Conservation (phyloP, 2,329 filamentous ascomycete genomes). For the Orbilia oligospora region DNA sequence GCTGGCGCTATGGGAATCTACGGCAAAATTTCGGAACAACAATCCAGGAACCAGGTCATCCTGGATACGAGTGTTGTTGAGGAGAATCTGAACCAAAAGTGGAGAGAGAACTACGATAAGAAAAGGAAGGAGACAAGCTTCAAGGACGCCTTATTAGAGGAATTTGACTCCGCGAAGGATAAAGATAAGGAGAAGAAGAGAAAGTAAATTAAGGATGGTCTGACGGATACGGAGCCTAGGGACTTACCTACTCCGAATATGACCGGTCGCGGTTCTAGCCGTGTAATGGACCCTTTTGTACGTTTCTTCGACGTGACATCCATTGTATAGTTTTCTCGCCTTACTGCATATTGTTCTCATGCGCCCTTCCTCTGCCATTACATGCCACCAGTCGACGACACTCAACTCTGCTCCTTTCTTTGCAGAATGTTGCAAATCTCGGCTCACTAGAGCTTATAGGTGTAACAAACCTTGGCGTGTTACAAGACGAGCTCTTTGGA, state of each 20-base stretch:
- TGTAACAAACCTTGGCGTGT: constrained; percentile 16
- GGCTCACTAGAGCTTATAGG: constrained; percentile 20
- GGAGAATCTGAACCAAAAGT: constrained; percentile 64
- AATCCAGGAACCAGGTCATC: constrained; percentile 72
- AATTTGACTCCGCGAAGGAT: constrained; percentile 59
- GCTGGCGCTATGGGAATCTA: constrained; percentile 95
- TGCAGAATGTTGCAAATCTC: constrained; percentile 29
- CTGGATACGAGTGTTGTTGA: constrained; percentile 72
- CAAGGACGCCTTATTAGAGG: constrained; percentile 63
- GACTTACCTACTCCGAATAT: constrained; percentile 32
- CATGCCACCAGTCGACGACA: background rate
- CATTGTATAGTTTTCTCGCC: background rate
- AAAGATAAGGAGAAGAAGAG: constrained; percentile 59
- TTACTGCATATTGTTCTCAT: background rate
- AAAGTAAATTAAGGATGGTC: constrained; percentile 29
- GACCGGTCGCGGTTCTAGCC: background rate
- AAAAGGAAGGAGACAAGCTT: constrained; percentile 60
- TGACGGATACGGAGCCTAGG: constrained; percentile 7
- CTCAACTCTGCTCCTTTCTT: constrained; percentile 24
- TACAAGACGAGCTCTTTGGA: constrained; percentile 13
- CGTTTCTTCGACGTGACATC: constrained; percentile 8
- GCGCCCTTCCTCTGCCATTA: background rate
- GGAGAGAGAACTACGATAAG: constrained; percentile 64
- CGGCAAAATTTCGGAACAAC: constrained; percentile 87
- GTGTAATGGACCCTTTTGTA: background rate